These are phyloP conservation scores for Batkoa obscura DNA, from an alignment of 371 early-diverging fungal genomes.

Conservation along the genomic window DNA sequence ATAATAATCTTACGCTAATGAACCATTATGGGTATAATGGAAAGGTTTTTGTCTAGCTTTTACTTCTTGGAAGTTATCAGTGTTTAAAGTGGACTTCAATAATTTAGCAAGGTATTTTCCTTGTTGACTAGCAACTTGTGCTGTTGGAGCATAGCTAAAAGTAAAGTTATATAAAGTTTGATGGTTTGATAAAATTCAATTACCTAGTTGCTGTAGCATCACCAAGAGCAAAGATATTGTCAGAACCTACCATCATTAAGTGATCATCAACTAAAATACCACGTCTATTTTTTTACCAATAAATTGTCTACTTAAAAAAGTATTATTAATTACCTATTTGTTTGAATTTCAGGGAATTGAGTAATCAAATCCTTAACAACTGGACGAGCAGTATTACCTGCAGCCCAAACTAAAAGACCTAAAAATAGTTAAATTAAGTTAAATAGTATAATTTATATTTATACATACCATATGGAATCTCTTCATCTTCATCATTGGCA, in stretches of 20 bases:
- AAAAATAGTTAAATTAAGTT: not conserved
- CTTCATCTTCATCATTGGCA: slow-evolving; percentile 34
- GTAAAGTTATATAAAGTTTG: not conserved
- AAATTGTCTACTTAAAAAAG: not conserved
- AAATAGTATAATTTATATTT: not conserved
- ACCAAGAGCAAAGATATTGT: slow-evolving; percentile 66
- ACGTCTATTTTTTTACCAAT: slow-evolving; percentile 16
- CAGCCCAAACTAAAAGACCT: slow-evolving; percentile 73
- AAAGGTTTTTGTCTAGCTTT: slow-evolving; percentile 42
- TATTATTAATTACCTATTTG: slow-evolving; percentile 22
- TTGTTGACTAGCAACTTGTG: slow-evolving; percentile 84
- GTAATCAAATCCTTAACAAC: slow-evolving; percentile 51
- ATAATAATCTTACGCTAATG: slow-evolving; percentile 54
- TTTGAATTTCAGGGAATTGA: slow-evolving; percentile 47
- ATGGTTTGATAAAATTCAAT: not conserved
- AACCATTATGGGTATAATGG: slow-evolving; percentile 61
- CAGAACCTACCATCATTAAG: slow-evolving; percentile 50
- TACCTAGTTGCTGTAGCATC: slow-evolving; percentile 67
- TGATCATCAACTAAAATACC: slow-evolving; percentile 72
- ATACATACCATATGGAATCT: slow-evolving; percentile 61
- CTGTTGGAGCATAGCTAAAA: slow-evolving; percentile 52
- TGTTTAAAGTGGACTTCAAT: slow-evolving; percentile 31
- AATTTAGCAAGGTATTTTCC: slow-evolving; percentile 63
- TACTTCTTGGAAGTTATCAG: slow-evolving; percentile 18
- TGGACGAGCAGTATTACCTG: slow-evolving; percentile 79